A percentile compares a stretch with the other conserved stretches of the same genome.
Conservation (phyloP, 2,329 filamentous ascomycete species). For the Phialemoniopsis sp. region DNA sequence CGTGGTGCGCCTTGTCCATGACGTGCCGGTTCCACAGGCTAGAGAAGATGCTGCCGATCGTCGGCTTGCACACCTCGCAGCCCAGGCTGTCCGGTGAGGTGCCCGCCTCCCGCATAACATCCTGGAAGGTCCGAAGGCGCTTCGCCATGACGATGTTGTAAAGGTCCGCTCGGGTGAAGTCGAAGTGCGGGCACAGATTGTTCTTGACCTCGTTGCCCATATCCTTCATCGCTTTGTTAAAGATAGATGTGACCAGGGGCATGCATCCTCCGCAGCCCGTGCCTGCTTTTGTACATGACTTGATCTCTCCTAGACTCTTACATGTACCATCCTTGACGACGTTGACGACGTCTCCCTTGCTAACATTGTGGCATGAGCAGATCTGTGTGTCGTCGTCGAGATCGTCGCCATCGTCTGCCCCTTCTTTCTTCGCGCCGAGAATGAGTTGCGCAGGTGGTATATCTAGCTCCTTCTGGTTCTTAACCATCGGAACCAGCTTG, state of each 20-base stretch:
- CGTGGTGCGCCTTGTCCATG: constrained; percentile 63
- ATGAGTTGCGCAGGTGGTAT: constrained; percentile 79
- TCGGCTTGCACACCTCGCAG: constrained; percentile 84
- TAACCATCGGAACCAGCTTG: constrained; percentile 83
- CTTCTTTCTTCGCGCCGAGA: constrained; percentile 71
- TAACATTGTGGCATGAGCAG: constrained; percentile 90
- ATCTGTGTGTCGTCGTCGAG: constrained; percentile 83
- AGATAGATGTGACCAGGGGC: constrained; percentile 83
- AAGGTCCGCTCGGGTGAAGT: constrained; percentile 79
- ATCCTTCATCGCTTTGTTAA: constrained; percentile 80
- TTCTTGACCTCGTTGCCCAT: constrained; percentile 89
- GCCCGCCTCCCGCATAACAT: constrained; percentile 76
- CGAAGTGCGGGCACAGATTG: constrained; percentile 79
- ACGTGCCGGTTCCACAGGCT: constrained; percentile 82
- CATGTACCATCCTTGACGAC: constrained; percentile 73
- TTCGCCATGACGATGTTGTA: constrained; percentile 87
- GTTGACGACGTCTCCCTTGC: constrained; percentile 73
- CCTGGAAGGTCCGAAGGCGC: constrained; percentile 64
- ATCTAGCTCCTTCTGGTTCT: constrained; percentile 75
- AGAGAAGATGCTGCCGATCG: constrained; percentile 74
- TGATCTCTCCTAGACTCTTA: constrained; percentile 78
- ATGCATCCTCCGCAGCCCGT: constrained; percentile 89
- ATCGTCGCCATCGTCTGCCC: constrained; percentile 72
- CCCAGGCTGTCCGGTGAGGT: constrained; percentile 63
- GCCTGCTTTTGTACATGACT: constrained; percentile 86